Percentiles rank a stretch among this genome's conserved stretches.
Evolutionary conservation across 768 basidiomycete genomes (phyloP).

Genomic region (Mycena vitilis): DNA sequence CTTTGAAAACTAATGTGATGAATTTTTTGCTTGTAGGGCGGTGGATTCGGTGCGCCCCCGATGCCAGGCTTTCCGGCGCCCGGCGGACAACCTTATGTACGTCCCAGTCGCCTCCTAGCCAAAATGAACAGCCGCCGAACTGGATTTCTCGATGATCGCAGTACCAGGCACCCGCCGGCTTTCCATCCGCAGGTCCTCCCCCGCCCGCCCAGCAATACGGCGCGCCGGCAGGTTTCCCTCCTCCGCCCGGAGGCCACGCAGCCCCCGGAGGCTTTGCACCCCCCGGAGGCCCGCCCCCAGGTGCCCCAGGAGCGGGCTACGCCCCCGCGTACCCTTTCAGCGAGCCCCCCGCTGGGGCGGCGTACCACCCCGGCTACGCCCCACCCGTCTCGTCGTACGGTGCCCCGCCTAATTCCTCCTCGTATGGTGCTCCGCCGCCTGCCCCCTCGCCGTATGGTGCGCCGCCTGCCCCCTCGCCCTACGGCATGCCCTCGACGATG

Average conservation of each 20-base stretch:
- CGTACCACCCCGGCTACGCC: neutral
- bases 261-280: neutral
- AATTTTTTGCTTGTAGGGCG: too few relatives aligned
- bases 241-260: neutral
- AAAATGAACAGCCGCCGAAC: too few relatives aligned
- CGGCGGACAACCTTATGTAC: neutral
- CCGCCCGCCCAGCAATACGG: neutral
- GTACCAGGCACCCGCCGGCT: neutral
- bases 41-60: neutral
- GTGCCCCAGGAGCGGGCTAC: neutral
- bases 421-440: too few relatives aligned
- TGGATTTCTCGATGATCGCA: neutral
- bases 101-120: neutral
- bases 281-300: neutral
- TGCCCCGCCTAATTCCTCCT: too few relatives aligned
- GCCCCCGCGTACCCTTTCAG: neutral
- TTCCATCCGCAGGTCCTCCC: neutral
- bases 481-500: too few relatives aligned
- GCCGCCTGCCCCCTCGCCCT: too few relatives aligned
- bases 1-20: neutral
- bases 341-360: neutral
- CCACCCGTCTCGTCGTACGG: neutral
- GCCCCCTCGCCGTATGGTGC: too few relatives aligned
- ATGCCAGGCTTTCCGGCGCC: conserved; percentile 8
- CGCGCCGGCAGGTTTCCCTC: neutral